Evolutionary conservation across 495 filamentous ascomycete genomes (phyloP), one percentile per base, ranked within the genome.

Genomic region (Daldinia childiae): DNA sequence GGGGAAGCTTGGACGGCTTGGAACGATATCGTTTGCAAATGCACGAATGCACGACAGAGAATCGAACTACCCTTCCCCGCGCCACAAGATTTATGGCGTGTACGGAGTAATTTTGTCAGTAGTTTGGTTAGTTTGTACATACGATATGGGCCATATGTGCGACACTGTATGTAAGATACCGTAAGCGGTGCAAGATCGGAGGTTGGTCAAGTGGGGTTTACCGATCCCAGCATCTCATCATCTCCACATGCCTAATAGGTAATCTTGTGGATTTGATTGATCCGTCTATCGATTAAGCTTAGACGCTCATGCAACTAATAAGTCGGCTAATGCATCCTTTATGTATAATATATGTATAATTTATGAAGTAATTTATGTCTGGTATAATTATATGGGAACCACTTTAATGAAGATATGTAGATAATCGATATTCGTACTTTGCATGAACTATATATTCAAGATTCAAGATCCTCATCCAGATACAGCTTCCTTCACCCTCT

Each of bases 1-100:
- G 55, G 64, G 57, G 39, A 43, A 66, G 48, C 64, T 66, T 59
- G 56, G 64, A 68, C n/a, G n/a, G n/a, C n/a, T n/a, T n/a, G n/a
- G n/a, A n/a, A n/a, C 45, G 60, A 54, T 39, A 36, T 52, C 54
- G 56, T 66, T 57, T 60, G 34, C 29, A 56, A 56, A 34, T 11
- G n/a, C 51, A 27, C 32, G 38, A 45, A 65, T 65, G 62, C 62
- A 58, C 52, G 62, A 50, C 54, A 64, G 52, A 55, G 8, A n/a
- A 38, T 58, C 54, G 32, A 58, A 58, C 32, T 38, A 58, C 30
- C 30, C 29, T 36, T 30, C 54, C 24, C 32, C 36, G 58, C 58
- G 58, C 58, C 58, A 60, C 58, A 60, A 34, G 21, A 6, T 8
- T 32, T 24, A 58, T 58, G 54, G 50, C 50, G 26, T 30, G 50